These are phyloP conservation scores for Leucoagaricus sp. DNA, from an alignment of 1,284 basidiomycete species.

Conservation along the genomic window DNA sequence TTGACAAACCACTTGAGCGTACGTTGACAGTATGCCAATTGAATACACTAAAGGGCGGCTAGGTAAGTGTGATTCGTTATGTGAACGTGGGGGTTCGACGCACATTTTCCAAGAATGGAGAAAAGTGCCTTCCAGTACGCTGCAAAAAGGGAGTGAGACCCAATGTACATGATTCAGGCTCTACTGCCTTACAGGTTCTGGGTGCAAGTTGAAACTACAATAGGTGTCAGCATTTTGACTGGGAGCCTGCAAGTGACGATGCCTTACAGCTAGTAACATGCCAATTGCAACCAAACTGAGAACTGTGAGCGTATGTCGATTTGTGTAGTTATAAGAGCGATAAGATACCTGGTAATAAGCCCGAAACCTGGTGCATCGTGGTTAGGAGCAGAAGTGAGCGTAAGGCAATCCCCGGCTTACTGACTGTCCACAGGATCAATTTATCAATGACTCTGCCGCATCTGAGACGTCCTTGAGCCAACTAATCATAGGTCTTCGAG, in stretches of 20 bases:
- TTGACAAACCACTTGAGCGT: background rate
- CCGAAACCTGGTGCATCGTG: constrained; percentile 10
- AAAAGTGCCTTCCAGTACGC: background rate
- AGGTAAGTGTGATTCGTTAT: background rate
- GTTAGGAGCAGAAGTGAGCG: background rate
- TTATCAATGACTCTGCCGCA: constrained; percentile 25
- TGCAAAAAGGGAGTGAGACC: background rate
- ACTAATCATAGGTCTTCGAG: background rate
- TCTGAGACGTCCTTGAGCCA: constrained; percentile 11
- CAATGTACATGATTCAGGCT: no score
- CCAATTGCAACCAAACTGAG: background rate
- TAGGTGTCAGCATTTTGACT: no score
- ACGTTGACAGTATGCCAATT: background rate
- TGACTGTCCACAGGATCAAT: constrained; percentile 28
- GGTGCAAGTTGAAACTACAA: background rate
- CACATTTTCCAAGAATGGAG: background rate
- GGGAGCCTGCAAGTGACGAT: no score
- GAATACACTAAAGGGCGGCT: background rate
- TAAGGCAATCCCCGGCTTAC: constrained; percentile 17
- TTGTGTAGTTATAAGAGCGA: background rate
- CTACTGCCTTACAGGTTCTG: background rate
- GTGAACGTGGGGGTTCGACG: no score
- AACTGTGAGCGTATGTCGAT: background rate
- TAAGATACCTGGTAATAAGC: constrained; percentile 14
- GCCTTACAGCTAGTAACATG: background rate